Base-by-base conservation (phyloP, 83 land plant species). In the Thuja plicata region DNA sequence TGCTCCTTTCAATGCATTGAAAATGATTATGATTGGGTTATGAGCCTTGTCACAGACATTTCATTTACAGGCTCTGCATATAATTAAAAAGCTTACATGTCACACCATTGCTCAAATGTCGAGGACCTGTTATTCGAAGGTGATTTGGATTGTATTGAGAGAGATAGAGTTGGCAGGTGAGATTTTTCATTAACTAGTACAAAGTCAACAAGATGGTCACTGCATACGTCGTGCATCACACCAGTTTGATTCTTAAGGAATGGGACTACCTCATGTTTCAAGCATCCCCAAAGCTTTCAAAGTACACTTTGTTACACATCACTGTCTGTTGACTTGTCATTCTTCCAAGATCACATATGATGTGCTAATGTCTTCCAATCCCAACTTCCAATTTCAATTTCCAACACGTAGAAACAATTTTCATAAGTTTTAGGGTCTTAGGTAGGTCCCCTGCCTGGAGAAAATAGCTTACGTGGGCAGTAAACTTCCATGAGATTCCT, bases 111-210 rank as follows among this genome's bases (percentile, higher is more conserved):
- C 70, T 60, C 70, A 60, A 1, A 60, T 19, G 5, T 60, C 70
- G 24, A 60, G 27, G 15, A 30, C 12, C 77, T 32, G 12, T 70
- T 3, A 45, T 41, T 45, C 11, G 34, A 27, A 82, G 85, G 52
- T 45, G 50, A 77, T 15, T 35, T 77, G 40, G 84, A 80, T 17
- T 43, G 45, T 35, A 81, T 81, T 27, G 30, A 5, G 34, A 27
- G n/a, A 27, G 34, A 82, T 82, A 82, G n/a, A 82, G 85, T n/a
- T 27, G 4, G 52, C 85, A 82, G 85, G 85, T 82, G 54, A 82
- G 32, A 46, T 24, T 46, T 45, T 45, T 54, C 35, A 82, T 82
- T n/a, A 10, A 82, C 16, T n/a, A 41, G 85, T 32, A 45, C 34
- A 82, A 45, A 82, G 85, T 82, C 85, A 82, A 82, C 85, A 45